Evolutionary conservation across 2,329 filamentous ascomycete genomes (phyloP), one percentile per base, ranked within the genome.

Genomic region (Nothophoma quercina): DNA sequence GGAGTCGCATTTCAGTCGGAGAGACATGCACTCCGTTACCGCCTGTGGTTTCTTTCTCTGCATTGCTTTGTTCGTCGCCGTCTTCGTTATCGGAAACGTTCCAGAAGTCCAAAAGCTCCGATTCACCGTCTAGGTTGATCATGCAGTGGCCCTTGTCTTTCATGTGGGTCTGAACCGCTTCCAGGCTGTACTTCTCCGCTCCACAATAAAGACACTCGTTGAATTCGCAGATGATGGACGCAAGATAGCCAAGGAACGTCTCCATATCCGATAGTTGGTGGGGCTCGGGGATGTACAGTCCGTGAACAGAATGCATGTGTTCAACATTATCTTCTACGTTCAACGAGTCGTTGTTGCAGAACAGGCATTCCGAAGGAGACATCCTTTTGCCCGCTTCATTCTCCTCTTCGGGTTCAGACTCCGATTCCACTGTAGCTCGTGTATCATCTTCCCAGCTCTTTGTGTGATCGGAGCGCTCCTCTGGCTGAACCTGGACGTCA

Each of bases 171-270:
- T 70, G 71, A n/a, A 72, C 57, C 19, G 64, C 56, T 4, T 46
- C 28, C 7, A 61, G 55, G 4, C 66, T 64, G 23, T 38, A 44
- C 46, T 68, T 71, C 26, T 52, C 58, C 9, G 53, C 36, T 28
- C 70, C 69, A 45, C 72, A 75, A 56, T 74, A 74, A 18, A 75
- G 62, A 45, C 72, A 75, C 60, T 74, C 68, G 38, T 73, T 51
- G 39, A 59, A 73, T 23, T 54, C 49, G 13, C 44, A 47, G 10
- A 74, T 50, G 7, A 63, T 54, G 1, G 58, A 65, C 16, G 59
- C 63, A 5, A 75, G 67, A 50, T 74, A 75, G 1, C 57, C 56
- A 12, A 75, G 23, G 43, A 74, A 64, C 6, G 50, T 62, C 42
- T 67, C 47, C 28, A 73, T 46, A 51, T 71, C 64, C 40, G 46